A percentile compares a stretch with the other conserved stretches of the same genome.
Conservation (phyloP, 306 rosid species). For the Rosa rugosa region DNA sequence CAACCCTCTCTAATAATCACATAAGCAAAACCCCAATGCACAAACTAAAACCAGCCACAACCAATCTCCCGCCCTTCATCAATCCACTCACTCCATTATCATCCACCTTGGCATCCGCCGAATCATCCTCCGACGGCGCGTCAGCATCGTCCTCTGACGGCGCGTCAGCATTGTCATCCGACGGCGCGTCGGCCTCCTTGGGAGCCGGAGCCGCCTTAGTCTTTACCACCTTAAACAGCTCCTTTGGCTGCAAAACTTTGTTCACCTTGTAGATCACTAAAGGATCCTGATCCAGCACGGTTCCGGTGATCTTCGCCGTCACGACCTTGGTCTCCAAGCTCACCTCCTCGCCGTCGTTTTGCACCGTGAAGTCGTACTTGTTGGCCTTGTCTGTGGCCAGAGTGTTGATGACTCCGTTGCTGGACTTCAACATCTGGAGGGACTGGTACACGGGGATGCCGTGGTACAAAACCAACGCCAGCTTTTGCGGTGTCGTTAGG, state of each 20-base stretch:
- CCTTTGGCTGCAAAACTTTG: conserved; percentile 73
- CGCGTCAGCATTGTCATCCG: conserved; percentile 27
- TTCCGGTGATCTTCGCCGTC: conserved; percentile 59
- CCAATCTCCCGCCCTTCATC: conserved; percentile 41
- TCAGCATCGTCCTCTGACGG: conserved; percentile 28
- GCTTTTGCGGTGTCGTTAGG: conserved; percentile 55
- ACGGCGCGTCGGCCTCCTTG: conserved; percentile 16
- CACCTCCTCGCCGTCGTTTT: conserved; percentile 77
- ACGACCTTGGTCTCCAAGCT: conserved; percentile 59
- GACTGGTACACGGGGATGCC: conserved; percentile 79
- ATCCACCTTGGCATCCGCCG: conserved; percentile 57
- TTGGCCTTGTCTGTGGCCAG: conserved; percentile 72
- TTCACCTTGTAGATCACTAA: conserved; percentile 62
- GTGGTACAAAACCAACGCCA: conserved; percentile 62
- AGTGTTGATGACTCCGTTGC: conserved; percentile 77
- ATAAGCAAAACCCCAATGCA: conserved; percentile 45
- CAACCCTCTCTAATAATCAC: conserved; percentile 26
- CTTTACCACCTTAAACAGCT: conserved; percentile 51
- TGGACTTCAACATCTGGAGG: conserved; percentile 67
- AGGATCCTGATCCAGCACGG: conserved; percentile 79
- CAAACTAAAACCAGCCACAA: conserved; percentile 46
- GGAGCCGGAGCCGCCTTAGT: conserved; percentile 11
- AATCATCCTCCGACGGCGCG: conserved; percentile 23
- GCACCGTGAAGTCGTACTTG: conserved; percentile 81
- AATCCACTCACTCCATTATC: conserved; percentile 42